phyloP scores from a whole-genome alignment of 495 filamentous ascomycete species.

The Diplogelasinospora grovesii region DNA sequence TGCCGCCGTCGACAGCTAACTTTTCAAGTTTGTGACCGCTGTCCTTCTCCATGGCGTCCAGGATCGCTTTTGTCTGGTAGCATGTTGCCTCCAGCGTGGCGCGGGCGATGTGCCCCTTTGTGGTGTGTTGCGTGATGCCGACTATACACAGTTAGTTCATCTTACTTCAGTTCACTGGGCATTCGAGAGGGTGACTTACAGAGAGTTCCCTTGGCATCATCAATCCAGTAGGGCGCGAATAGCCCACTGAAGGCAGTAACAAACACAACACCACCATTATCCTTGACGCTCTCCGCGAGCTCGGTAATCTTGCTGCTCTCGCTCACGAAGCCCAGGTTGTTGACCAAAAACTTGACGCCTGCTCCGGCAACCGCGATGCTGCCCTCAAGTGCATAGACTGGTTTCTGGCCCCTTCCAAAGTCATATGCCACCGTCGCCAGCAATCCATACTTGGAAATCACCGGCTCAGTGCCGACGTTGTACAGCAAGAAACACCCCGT shows the following conservation, averaged over 20 bases:
- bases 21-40: constrained; percentile 67
- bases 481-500: constrained; percentile 95
- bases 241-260: constrained; percentile 95
- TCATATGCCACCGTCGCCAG: constrained; percentile 83
- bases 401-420: constrained; percentile 65
- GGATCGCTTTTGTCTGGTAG: constrained; percentile 90
- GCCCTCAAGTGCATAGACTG: constrained; percentile 87
- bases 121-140: constrained; percentile 87
- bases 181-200: too few relatives aligned
- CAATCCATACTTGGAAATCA: constrained; percentile 84
- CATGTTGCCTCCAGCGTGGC: constrained; percentile 93
- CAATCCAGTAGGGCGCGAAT: constrained; percentile 98
- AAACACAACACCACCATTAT: constrained; percentile 88
- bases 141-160: too few relatives aligned
- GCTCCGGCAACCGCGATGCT: constrained; percentile 88
- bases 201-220: constrained; percentile 87
- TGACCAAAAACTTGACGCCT: constrained; percentile 83
- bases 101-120: constrained; percentile 84
- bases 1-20: constrained; percentile 87
- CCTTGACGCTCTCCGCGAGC: constrained; percentile 71
- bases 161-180: too few relatives aligned
- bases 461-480: constrained; percentile 85
- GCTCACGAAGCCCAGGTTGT: constrained; percentile 80
- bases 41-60: constrained; percentile 93
- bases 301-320: constrained; percentile 75